These are phyloP conservation scores for Globisporangium emineosum DNA, from an alignment of 352 stramenopile genomes.

Conservation along the genomic window DNA sequence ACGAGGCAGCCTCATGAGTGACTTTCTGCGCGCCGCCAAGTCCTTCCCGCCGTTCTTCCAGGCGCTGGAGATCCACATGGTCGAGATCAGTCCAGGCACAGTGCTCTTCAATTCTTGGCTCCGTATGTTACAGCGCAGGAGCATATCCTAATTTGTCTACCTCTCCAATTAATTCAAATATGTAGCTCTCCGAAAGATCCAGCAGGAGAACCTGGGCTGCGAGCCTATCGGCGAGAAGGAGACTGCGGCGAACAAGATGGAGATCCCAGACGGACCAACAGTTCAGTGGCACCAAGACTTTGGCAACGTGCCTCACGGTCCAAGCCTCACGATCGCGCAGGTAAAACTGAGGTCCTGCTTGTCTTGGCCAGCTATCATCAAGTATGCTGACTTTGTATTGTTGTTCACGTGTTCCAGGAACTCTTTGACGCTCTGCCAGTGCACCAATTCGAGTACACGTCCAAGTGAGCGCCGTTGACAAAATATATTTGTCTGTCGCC, in stretches of 20 bases:
- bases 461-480: constrained; percentile 21
- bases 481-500: not conserved
- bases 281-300: constrained; percentile 89
- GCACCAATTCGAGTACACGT: constrained; percentile 95
- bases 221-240: constrained; percentile 31
- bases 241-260: constrained; percentile 40
- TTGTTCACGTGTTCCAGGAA: constrained; percentile 42
- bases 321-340: constrained; percentile 89
- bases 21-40: constrained; percentile 89
- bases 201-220: constrained; percentile 82
- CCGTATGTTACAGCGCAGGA: not conserved
- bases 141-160: not conserved
- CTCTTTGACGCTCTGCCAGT: constrained; percentile 94
- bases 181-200: constrained; percentile 79
- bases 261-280: constrained; percentile 42
- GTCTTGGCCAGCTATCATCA: not conserved
- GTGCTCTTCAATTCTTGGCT: not conserved
- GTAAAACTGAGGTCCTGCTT: not conserved
- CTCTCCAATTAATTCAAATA: too few relatives aligned
- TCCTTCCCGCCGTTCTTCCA: constrained; percentile 88
- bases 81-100: constrained; percentile 81
- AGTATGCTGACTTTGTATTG: not conserved
- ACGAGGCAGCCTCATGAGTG: constrained; percentile 91
- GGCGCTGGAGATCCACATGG: constrained; percentile 86
- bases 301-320: constrained; percentile 63